A percentile compares a stretch with the other conserved stretches of the same genome.
phyloP scores from a whole-genome alignment of 2,329 filamentous ascomycete genomes.

The Penicillium thymicola region DNA sequence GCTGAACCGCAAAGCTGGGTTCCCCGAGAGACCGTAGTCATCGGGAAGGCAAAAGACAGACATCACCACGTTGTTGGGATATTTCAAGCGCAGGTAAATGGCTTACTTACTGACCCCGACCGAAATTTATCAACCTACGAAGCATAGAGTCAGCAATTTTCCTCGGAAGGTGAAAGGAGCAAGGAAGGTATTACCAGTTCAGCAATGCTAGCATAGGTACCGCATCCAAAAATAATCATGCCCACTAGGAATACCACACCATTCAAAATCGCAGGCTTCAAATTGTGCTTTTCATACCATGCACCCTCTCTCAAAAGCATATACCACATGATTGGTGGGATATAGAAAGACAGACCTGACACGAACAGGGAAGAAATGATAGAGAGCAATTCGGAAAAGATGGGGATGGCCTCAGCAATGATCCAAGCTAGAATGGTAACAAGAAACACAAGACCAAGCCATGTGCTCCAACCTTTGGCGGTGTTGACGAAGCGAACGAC shows the following conservation, averaged over 20 bases:
- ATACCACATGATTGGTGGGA: slow-evolving; percentile 9
- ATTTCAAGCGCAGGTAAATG: slow-evolving; percentile 6
- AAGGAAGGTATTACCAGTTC: slow-evolving; percentile 8
- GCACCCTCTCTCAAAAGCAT: slow-evolving; percentile 4
- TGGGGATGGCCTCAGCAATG: slow-evolving; percentile 17
- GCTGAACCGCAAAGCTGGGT: background rate
- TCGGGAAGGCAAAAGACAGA: background rate
- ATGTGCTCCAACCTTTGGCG: slow-evolving; percentile 15
- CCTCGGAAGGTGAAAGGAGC: background rate
- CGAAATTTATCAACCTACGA: background rate
- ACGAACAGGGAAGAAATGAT: slow-evolving; percentile 8
- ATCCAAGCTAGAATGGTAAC: slow-evolving; percentile 15
- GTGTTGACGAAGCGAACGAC: slow-evolving; percentile 15
- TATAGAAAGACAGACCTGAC: slow-evolving; percentile 6
- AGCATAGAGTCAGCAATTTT: background rate
- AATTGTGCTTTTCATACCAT: slow-evolving; percentile 6
- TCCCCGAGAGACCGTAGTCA: background rate
- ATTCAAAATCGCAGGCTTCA: slow-evolving; percentile 8
- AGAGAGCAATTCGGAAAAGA: slow-evolving; percentile 17
- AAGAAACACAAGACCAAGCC: slow-evolving; percentile 7
- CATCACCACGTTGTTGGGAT: background rate
- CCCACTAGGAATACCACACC: slow-evolving; percentile 14
- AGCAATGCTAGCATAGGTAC: slow-evolving; percentile 15
- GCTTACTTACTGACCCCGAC: slow-evolving; percentile 6
- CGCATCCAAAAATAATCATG: slow-evolving; percentile 14